phyloP scores from a whole-genome alignment of 768 basidiomycete species.

The Psilocybe sp. region DNA sequence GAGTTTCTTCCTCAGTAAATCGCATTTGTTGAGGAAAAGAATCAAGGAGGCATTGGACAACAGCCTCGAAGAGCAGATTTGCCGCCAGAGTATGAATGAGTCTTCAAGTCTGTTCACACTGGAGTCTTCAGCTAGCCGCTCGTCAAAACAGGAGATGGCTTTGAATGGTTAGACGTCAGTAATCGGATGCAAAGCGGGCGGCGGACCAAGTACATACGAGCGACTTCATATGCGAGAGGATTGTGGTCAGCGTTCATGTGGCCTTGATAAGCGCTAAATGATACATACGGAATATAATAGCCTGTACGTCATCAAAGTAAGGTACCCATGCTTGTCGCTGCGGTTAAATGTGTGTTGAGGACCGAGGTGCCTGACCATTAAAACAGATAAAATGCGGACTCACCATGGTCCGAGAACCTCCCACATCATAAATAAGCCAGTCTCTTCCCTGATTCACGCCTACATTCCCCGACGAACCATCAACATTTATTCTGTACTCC shows the following conservation, averaged over 20 bases:
- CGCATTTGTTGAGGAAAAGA: conserved; percentile 75
- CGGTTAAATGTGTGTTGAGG: neutral
- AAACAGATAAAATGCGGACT: conserved; percentile 9
- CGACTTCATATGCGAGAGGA: conserved; percentile 34
- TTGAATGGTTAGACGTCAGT: neutral
- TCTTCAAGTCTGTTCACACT: conserved; percentile 70
- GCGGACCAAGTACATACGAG: conserved; percentile 39
- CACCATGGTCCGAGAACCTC: conserved; percentile 58
- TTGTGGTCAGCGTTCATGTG: conserved; percentile 3
- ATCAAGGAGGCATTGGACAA: conserved; percentile 62
- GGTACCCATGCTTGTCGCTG: conserved; percentile 73
- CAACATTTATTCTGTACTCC: conserved; percentile 58
- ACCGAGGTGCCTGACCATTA: neutral
- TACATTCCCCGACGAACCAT: conserved; percentile 22
- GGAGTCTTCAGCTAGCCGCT: conserved; percentile 53
- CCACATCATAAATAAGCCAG: conserved; percentile 71
- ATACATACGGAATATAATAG: conserved; percentile 69
- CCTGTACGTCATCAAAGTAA: conserved; percentile 70
- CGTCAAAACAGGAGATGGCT: conserved; percentile 46
- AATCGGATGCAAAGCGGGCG: conserved; percentile 31
- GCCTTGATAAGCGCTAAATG: conserved; percentile 27
- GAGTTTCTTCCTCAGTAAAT: conserved; percentile 54
- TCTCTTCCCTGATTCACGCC: conserved; percentile 39
- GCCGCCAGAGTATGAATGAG: conserved; percentile 65
- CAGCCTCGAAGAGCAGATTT: conserved; percentile 57